Evolutionary conservation across 108 stramenopile genomes (phyloP), one percentile per base, ranked within the genome.

Genomic region (Mediolabrus comicus): DNA sequence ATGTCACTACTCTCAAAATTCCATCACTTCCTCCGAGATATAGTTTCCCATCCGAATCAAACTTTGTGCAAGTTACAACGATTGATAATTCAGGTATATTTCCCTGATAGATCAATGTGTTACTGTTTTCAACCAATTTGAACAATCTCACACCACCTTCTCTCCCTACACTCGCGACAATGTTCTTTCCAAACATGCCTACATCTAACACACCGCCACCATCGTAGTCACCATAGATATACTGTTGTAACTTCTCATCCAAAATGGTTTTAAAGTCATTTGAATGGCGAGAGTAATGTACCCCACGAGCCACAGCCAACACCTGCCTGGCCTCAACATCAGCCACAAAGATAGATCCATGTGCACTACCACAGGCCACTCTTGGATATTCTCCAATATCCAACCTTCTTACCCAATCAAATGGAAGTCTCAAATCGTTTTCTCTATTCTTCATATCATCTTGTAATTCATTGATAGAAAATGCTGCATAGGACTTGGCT

Each of bases 351-450:
- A 90, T 53, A 26, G 74, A 70, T 33, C 88, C 87, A 34, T 63
- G n/a, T 13, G 88, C 74, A 55, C 72, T 84, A 3, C 92, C 92
- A 61, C 84, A 85, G 0, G 76, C 92, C 0, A 75, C 88, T 59
- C 86, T 59, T 2, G 92, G 92, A 65, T 88, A 92, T 24, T 46
- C 30, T 1, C 85, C 86, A 24, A 92, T 67, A 52, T 74, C 77
- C 1, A 92, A 46, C 13, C 92, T 75, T 54, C 92, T 73, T 2
- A 90, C 74, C 88, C 88, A 92, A 65, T 92, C 92, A 46, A 71
- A 78, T 22, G 63, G 59, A 27, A 58, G 27, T 36, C 43, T 34
- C 25, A 22, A 16, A 33, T 33, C 56, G 24, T 33, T 28, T n/a
- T n/a, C n/a, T n/a, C n/a, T n/a, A n/a, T n/a, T n/a, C n/a, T 26